A percentile compares a stretch with the other conserved stretches of the same genome.
Conservation (phyloP, 768 basidiomycete species). For the Kwoniella sp. region DNA sequence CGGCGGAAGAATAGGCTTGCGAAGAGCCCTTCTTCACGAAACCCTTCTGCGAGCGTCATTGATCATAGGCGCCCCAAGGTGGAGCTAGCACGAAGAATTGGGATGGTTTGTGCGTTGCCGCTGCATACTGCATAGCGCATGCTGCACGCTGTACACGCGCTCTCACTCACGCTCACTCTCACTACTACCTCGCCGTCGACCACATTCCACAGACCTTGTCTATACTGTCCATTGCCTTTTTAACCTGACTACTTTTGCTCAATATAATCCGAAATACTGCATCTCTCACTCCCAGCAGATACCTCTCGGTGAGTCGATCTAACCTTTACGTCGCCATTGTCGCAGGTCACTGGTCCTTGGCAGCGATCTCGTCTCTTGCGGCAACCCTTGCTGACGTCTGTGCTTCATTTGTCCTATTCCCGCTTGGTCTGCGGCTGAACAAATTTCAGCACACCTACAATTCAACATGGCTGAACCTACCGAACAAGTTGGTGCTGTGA, state of each 20-base stretch:
- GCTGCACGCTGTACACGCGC: neutral
- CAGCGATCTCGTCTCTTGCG: too few species aligned
- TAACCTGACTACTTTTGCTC: too few species aligned
- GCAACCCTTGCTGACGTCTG: constrained; percentile 12
- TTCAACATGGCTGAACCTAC: constrained; percentile 31
- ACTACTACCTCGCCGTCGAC: constrained; percentile 1
- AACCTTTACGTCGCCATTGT: too few species aligned
- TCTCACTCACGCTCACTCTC: neutral
- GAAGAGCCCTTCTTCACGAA: neutral
- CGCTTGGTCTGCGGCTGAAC: neutral
- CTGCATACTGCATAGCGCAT: too few species aligned
- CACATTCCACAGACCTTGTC: neutral
- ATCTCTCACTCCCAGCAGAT: neutral
- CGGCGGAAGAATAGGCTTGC: constrained; percentile 18
- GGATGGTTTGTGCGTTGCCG: neutral
- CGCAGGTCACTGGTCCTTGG: too few species aligned
- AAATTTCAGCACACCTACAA: constrained; percentile 3
- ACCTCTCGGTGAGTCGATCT: too few species aligned
- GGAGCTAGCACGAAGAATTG: constrained; percentile 2
- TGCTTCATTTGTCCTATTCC: neutral
- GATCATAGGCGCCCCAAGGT: neutral
- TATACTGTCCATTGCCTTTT: too few species aligned
- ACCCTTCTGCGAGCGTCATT: neutral
- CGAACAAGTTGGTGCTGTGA: constrained; percentile 31
- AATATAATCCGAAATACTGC: too few species aligned